Percentiles rank a stretch among this genome's conserved stretches.
These are phyloP conservation scores for Lichtheimia ornata DNA, from an alignment of 371 early-diverging fungal genomes.

Conservation along the genomic window DNA sequence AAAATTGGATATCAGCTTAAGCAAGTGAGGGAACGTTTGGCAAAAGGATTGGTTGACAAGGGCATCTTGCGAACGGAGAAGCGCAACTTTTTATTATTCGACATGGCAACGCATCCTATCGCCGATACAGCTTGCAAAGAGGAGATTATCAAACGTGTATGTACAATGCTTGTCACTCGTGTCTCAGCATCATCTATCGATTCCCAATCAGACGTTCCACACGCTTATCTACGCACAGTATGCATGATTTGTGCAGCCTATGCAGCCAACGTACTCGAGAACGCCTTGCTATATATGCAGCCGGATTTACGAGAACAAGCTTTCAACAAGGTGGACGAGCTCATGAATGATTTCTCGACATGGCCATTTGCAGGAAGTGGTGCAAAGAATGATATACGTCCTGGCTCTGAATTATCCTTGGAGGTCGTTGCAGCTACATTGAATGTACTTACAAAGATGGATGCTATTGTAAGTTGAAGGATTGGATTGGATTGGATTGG, in stretches of 20 bases:
- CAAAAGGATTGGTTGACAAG: conserved; percentile 97
- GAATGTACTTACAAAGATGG: conserved; percentile 87
- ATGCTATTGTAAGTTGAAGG: conserved; percentile 69
- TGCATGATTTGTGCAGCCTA: conserved; percentile 94
- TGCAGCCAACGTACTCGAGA: conserved; percentile 95
- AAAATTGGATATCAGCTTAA: conserved; percentile 96
- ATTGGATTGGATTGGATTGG: too few species aligned
- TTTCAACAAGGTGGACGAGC: conserved; percentile 84
- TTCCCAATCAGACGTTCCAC: conserved; percentile 43
- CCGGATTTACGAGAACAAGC: conserved; percentile 88
- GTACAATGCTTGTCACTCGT: conserved; percentile 71
- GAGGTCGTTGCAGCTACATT: conserved; percentile 80
- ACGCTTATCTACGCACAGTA: conserved; percentile 72
- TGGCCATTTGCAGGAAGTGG: conserved; percentile 75
- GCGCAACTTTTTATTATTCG: conserved; percentile 91
- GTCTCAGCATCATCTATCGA: conserved; percentile 42
- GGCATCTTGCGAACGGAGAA: conserved; percentile 96
- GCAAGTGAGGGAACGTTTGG: conserved; percentile 95
- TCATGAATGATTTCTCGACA: conserved; percentile 82
- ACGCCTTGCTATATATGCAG: conserved; percentile 82
- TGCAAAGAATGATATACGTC: conserved; percentile 53
- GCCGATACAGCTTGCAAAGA: conserved; percentile 86
- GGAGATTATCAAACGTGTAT: conserved; percentile 78
- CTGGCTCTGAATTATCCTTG: conserved; percentile 60
- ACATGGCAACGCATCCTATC: conserved; percentile 94